Conservation (phyloP, 768 basidiomycete genomes). For the Leccinum uliginosum region DNA sequence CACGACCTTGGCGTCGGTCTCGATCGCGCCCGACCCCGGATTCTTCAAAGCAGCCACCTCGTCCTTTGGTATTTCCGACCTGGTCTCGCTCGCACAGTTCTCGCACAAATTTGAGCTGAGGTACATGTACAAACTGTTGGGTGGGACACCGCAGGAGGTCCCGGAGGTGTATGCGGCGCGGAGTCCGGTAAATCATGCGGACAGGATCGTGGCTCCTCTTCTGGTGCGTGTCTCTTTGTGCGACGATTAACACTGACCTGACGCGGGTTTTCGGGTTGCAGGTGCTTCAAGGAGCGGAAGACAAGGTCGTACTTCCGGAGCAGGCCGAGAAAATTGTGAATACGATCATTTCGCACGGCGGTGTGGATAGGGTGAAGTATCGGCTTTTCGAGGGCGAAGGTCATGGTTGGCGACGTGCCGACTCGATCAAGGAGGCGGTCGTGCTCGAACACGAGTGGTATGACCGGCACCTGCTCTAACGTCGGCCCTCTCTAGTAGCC, state of each 20-base stretch:
- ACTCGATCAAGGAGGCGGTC: constrained; percentile 34
- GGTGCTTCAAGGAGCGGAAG: constrained; percentile 67
- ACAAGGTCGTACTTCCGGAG: constrained; percentile 61
- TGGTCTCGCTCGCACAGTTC: constrained; percentile 50
- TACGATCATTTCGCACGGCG: constrained; percentile 18
- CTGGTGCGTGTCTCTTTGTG: constrained; percentile 40
- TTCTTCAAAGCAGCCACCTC: constrained; percentile 59
- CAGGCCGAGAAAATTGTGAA: constrained; percentile 44
- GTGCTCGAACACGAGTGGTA: constrained; percentile 36
- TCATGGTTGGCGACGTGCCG: constrained; percentile 36
- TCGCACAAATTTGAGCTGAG: constrained; percentile 71
- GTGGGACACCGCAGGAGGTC: constrained; percentile 49
- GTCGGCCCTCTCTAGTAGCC: not conserved
- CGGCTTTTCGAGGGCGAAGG: constrained; percentile 43
- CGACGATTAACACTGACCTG: not conserved
- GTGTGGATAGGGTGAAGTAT: constrained; percentile 30
- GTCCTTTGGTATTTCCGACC: constrained; percentile 66
- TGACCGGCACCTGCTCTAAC: constrained; percentile 13
- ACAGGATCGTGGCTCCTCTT: constrained; percentile 58
- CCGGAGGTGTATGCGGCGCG: constrained; percentile 55
- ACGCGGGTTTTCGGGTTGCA: constrained; percentile 23
- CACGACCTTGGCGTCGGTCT: constrained; percentile 52
- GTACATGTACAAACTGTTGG: constrained; percentile 60
- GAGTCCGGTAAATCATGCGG: constrained; percentile 60
- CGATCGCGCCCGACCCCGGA: constrained; percentile 36